Base-by-base conservation (phyloP, 257 asterid species). In the Eucommia ulmoides region DNA sequence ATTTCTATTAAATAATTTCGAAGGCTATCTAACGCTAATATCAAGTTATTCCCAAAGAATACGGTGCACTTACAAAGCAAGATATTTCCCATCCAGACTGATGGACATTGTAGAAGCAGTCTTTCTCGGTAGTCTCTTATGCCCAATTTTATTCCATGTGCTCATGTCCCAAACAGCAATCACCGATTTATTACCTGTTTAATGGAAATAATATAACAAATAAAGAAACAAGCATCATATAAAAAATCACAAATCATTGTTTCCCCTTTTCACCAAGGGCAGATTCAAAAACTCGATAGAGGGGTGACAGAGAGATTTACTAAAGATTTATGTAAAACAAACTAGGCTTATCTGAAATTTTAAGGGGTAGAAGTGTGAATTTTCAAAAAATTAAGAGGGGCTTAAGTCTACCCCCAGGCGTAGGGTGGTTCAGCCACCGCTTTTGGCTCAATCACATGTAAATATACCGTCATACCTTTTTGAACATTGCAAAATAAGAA, bases 11-110 rank as follows among this genome's bases (percentile, higher is more conserved):
- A n/a, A n/a, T n/a, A n/a, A n/a, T n/a, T n/a, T n/a, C n/a, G n/a
- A n/a, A n/a, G n/a, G n/a, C n/a, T n/a, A n/a, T n/a, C n/a, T n/a
- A n/a, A n/a, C n/a, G n/a, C n/a, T n/a, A n/a, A n/a, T n/a, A n/a
- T n/a, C n/a, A n/a, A n/a, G n/a, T n/a, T n/a, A n/a, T 42, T 42
- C 38, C 19, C 0, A 3, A n/a, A 42, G 20, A 42, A 5, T 42
- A 21, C 3, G 14, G 29, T 51, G 65, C 48, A 73, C 99, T 79
- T 70, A 91, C 99, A 79, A 64, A 48, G 83, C 89, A 56, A 91
- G 93, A 75, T 91, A 91, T 69, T 91, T 91, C 58, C 99, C 99
- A 33, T 91, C 99, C 71, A 74, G 71, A 62, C 99, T 91, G 33
- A 69, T 55, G 42, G 99, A 77, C 94, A 91, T 73, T 33, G 79